Base-by-base conservation (phyloP, 805 yeast species). In the Saccharomycopsis vini region DNA sequence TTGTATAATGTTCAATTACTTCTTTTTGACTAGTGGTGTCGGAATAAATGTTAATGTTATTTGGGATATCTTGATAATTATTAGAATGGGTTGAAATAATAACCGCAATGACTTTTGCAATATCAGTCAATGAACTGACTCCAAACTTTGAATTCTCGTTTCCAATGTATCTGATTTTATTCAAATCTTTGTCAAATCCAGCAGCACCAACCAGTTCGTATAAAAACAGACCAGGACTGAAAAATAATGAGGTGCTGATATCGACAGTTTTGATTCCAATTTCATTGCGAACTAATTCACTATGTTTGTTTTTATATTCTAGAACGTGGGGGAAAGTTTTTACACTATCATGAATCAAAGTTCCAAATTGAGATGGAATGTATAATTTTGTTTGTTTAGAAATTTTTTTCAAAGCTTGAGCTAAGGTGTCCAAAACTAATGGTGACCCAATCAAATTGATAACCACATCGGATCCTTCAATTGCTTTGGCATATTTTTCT, bases 371-470 rank as follows among this genome's bases (percentile, higher is more conserved):
- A 2, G 48, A 40, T 39, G 48, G 48, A 24, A 44, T 36, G 31
- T 40, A 44, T 19, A 44, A 16, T 34, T 44, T 44, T 7, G 33
- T 20, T n/a, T n/a, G n/a, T 12, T 40, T 35, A 16, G 21, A 20
- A n/a, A 30, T 22, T 16, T 32, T 35, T n/a, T n/a, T n/a, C 80
- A 71, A 26, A 82, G 81, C 50, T 77, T 69, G 60, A 67, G 77
- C 28, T 74, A 54, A 54, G 71, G 69, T 40, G 61, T 49, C 1
- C 51, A 60, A 26, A 60, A 53, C 55, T 6, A 70, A 65, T 23
- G 51, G 51, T 10, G 57, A 46, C n/a, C 64, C 58, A 34, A 64
- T 51, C 36, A 76, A 59, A 49, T 73, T 71, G 51, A 79, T 56
- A 18, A 79, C 60, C 15, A 71, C 78, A 51, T 77, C 79, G 22